phyloP scores from a whole-genome alignment of 225 moss, liverwort and hornwort species.

The Climacium dendroides region DNA sequence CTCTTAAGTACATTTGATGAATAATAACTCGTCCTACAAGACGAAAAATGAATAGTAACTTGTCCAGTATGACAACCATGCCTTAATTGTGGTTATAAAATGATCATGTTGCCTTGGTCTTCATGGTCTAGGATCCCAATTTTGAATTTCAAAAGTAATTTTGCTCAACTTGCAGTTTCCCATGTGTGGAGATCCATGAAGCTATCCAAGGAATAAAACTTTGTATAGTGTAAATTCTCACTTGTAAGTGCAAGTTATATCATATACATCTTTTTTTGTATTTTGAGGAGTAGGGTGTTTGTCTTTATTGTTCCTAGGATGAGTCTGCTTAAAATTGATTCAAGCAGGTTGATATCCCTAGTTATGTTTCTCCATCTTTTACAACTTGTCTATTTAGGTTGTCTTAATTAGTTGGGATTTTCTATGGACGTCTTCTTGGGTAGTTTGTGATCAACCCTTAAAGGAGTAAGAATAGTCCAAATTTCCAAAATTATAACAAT shows the following conservation, averaged over 20 bases:
- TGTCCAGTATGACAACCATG: too few relatives aligned
- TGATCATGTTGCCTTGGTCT: neutral
- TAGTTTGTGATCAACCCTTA: neutral
- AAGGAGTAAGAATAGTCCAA: too few relatives aligned
- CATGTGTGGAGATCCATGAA: neutral
- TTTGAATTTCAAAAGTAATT: neutral
- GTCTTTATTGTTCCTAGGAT: neutral
- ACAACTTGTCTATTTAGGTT: too few relatives aligned
- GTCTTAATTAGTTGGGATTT: too few relatives aligned
- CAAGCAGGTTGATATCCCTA: neutral
- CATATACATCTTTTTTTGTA: too few relatives aligned
- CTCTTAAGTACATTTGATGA: too few relatives aligned
- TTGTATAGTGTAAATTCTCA: neutral
- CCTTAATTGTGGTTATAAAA: fast-evolving
- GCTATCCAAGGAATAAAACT: neutral
- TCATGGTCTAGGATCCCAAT: neutral
- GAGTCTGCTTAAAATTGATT: neutral
- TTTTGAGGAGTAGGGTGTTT: too few relatives aligned
- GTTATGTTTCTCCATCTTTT: too few relatives aligned
- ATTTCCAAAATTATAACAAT: too few relatives aligned
- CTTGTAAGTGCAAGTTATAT: fast-evolving
- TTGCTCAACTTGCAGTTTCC: fast-evolving
- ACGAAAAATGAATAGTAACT: too few relatives aligned
- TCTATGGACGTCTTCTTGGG: too few relatives aligned
- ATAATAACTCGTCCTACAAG: too few relatives aligned